Base-by-base conservation (phyloP, 1,284 basidiomycete species). In the Malassezia dermatis region DNA sequence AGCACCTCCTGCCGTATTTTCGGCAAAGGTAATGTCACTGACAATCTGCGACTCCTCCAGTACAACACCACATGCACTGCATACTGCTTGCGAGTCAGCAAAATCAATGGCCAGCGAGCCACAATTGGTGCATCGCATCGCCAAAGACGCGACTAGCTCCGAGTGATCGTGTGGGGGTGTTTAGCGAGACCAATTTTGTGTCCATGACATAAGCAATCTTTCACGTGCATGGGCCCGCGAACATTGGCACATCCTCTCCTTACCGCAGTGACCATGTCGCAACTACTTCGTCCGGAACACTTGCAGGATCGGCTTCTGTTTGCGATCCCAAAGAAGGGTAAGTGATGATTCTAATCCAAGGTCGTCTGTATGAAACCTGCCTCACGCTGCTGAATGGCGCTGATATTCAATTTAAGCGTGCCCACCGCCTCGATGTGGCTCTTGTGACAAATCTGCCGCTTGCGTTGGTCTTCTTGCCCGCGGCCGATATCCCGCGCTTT, bases 321-420 rank as follows among this genome's bases (percentile, higher is more conserved):
- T 69, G 93, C 93, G 6, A 88, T 98, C 66, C 93, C 93, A 1
- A 98, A 98, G 79, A 98, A 98, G 82, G 93, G 91, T 86, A 27
- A 11, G 48, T 53, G 30, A 13, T 17, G 28, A 23, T 31, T 30
- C 8, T 23, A 31, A 34, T 24, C 28, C 19, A 27, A 56, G 53
- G 67, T 0, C 81, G 93, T 63, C 79, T 99, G 59, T 83, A 95
- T 72, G 91, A 96, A 58, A 94, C 91, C 78, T 93, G 89, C 65
- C 64, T 95, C 37, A 82, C 86, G 69, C 77, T 98, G 11, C 80
- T 98, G 4, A 47, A 61, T 8, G 71, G 90, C 54, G 91, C 93
- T 57, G 93, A 99, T 75, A 89, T 99, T 65, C 88, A 95, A 75
- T 99, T 94, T 76, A 86, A 87, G 69, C 81, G 89, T 67, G 84